Evolutionary conservation across 352 stramenopile genomes (phyloP).

Genomic region (Peronospora farinosa): DNA sequence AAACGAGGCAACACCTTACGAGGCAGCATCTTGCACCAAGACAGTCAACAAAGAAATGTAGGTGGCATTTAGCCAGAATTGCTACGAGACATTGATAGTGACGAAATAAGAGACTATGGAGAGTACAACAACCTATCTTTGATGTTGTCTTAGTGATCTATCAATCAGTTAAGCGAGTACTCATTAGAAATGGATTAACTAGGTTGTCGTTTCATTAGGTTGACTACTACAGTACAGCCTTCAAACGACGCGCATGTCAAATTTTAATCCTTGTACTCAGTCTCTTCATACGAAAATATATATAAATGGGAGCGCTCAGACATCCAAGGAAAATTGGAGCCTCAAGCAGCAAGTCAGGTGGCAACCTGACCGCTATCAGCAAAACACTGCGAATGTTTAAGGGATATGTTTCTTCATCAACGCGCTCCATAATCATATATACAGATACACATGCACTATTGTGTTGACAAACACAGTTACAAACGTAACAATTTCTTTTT

Average conservation of each 20-base stretch:
- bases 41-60: constrained; percentile 6
- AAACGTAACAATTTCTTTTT: constrained; percentile 25
- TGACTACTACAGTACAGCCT: constrained; percentile 37
- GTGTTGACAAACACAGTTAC: constrained; percentile 43
- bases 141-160: background rate
- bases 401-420: constrained; percentile 71
- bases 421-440: constrained; percentile 29
- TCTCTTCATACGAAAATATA: constrained; percentile 1
- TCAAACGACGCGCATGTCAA: constrained; percentile 81
- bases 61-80: background rate
- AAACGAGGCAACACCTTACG: constrained; percentile 19
- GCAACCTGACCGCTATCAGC: constrained; percentile 61
- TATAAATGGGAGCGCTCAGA: constrained; percentile 5
- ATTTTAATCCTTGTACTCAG: constrained; percentile 58
- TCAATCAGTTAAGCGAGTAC: constrained; percentile 33
- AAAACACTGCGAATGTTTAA: constrained; percentile 87
- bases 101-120: background rate
- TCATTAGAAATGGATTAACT: constrained; percentile 79
- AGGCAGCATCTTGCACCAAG: background rate
- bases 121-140: background rate
- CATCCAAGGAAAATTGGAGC: constrained; percentile 62
- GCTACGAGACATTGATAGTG: background rate
- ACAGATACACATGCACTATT: constrained; percentile 1
- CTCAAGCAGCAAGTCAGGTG: constrained; percentile 56
- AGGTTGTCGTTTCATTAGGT: constrained; percentile 76